Percentiles rank a stretch among this genome's conserved stretches.
Conservation (phyloP, 148 eudicot species). For the Nepenthes mirabilis region DNA sequence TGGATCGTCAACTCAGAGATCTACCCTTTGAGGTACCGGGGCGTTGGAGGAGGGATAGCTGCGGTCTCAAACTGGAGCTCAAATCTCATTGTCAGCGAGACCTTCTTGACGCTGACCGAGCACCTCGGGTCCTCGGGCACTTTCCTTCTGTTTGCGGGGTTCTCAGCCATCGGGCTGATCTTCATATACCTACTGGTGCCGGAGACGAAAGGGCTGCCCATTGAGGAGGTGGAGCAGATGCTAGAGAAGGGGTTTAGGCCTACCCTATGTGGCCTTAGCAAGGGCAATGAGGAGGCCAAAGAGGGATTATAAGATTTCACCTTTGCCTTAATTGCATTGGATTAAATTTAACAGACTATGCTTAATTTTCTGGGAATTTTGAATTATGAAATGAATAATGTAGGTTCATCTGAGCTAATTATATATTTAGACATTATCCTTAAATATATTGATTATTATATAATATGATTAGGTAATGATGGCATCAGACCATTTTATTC, state of each 20-base stretch:
- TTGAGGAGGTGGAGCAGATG: conserved; percentile 77
- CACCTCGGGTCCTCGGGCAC: conserved; percentile 50
- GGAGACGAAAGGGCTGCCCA: conserved; percentile 67
- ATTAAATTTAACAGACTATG: too few species aligned
- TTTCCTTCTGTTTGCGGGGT: conserved; percentile 51
- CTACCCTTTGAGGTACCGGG: conserved; percentile 28
- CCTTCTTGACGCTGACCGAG: conserved; percentile 55
- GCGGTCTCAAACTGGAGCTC: conserved; percentile 65
- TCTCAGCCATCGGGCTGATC: conserved; percentile 36
- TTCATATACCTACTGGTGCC: conserved; percentile 58
- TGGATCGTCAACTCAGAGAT: conserved; percentile 74
- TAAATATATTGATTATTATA: too few species aligned
- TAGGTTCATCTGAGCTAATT: too few species aligned
- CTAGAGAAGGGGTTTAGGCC: conserved; percentile 35
- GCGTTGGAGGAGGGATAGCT: conserved; percentile 63
- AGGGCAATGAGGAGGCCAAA: not conserved
- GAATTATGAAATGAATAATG: too few species aligned
- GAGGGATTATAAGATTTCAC: not conserved
- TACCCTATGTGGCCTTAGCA: not conserved
- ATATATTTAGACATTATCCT: too few species aligned
- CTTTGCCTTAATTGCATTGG: too few species aligned
- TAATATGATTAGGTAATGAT: too few species aligned
- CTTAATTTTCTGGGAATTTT: too few species aligned
- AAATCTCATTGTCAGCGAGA: conserved; percentile 56
- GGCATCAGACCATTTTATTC: too few species aligned